These are phyloP conservation scores for Chlamydomonas incerta DNA, from an alignment of 139 green algal genomes.

Conservation along the genomic window DNA sequence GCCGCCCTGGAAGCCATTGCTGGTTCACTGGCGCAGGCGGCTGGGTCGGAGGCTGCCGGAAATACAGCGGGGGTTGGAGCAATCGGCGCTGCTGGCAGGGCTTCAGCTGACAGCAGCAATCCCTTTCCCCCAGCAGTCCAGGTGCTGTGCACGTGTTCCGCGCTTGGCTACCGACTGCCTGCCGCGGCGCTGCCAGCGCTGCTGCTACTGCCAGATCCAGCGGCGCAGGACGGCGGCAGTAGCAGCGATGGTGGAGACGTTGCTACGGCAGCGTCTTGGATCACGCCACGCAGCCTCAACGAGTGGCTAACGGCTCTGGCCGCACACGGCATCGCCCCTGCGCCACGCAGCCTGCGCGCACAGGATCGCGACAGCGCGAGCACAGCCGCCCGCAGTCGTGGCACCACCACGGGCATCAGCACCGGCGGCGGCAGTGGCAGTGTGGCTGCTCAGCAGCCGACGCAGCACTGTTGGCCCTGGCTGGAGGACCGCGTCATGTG, in stretches of 20 bases:
- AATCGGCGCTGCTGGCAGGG: no score
- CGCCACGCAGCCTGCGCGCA: neutral
- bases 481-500: neutral
- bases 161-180: conserved; percentile 7
- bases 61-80: no score
- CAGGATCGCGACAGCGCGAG: neutral
- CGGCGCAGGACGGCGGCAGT: neutral
- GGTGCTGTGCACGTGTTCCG: neutral
- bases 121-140: neutral
- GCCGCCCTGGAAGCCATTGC: neutral
- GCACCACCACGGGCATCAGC: no score
- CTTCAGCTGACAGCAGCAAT: no score
- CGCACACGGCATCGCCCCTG: neutral
- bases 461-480: neutral
- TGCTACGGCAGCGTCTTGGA: neutral
- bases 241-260: neutral
- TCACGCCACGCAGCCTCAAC: neutral
- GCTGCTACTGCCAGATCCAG: neutral
- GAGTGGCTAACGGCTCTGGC: neutral
- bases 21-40: neutral
- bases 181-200: neutral
- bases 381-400: neutral
- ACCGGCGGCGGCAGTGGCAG: no score
- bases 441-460: no score
- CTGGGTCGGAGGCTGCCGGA: no score